Evolutionary conservation across 495 filamentous ascomycete genomes (phyloP), one percentile per base, ranked within the genome.

Genomic region (Aspergillus steynii): DNA sequence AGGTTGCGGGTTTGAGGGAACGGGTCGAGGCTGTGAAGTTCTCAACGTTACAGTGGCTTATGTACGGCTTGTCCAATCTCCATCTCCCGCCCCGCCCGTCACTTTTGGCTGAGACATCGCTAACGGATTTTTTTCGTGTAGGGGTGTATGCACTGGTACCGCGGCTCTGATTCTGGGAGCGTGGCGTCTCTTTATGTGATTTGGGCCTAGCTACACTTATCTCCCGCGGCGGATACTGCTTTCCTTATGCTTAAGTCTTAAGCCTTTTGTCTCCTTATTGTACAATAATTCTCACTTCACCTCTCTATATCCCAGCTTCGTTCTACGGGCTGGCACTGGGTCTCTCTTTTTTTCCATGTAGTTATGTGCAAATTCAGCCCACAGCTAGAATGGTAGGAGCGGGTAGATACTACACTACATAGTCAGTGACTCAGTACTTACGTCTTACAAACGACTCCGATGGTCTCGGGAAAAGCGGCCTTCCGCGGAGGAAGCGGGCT

Each of bases 1-100:
- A 98, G 78, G 93, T 95, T 47, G 95, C 95, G 27, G 90, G 89
- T 26, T 71, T 99, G 65, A 80, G 91, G 62, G 95, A 97, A 77
- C 86, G 94, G 75, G 81, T 99, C 34, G 96, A 98, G 80, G 91
- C 90, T 58, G 95, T 99, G 61, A 98, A 99, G 79, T 98, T 98
- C 74, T 90, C 90, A 66, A 98, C 96, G 50, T 73, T 99, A 71
- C 96, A 98, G 78, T 99, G 95, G 95, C 80, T 99, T 37, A 96
- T 98, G 88, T 84, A 77, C 70, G 82, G 58, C 28, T 7, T 12
- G 34, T 56, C 47, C 50, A 14, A 4, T 34, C 8, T 29, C 58
- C 20, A 20, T 20, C 20, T 20, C 20, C 20, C 20, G 20, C 20
- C 20, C 20, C 20, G 20, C 46, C 10, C 59, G 65, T 59, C 20